phyloP scores from a whole-genome alignment of 805 yeast genomes.

The Ogataea trehalophila region DNA sequence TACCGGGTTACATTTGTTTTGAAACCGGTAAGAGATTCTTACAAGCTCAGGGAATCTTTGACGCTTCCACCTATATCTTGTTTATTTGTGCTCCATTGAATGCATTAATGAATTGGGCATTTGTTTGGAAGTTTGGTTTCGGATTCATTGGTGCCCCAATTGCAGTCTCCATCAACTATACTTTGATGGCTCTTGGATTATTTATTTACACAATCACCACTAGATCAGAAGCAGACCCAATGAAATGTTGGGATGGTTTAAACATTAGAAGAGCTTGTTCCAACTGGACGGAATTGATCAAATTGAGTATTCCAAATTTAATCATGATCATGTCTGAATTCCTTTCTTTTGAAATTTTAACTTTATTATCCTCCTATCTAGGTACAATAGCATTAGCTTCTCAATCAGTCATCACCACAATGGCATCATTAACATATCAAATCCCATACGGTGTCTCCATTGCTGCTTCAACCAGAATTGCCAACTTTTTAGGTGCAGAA shows the following conservation, averaged over 20 bases:
- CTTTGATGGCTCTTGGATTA: slow-evolving; percentile 61
- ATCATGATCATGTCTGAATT: slow-evolving; percentile 77
- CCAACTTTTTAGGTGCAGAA: slow-evolving; percentile 67
- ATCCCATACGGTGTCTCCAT: slow-evolving; percentile 73
- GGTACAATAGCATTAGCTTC: slow-evolving; percentile 65
- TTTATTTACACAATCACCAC: slow-evolving; percentile 42
- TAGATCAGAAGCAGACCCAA: slow-evolving; percentile 35
- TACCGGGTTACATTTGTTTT: slow-evolving; percentile 63
- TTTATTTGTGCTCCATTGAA: slow-evolving; percentile 71
- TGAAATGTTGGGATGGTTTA: slow-evolving; percentile 35
- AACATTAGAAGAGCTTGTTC: slow-evolving; percentile 33
- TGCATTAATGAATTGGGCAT: slow-evolving; percentile 56
- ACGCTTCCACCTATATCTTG: slow-evolving; percentile 72
- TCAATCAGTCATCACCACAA: slow-evolving; percentile 65
- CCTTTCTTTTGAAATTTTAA: slow-evolving; percentile 71
- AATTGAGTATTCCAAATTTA: slow-evolving; percentile 66
- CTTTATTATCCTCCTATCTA: slow-evolving; percentile 61
- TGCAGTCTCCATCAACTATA: slow-evolving; percentile 65
- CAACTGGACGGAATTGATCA: slow-evolving; percentile 63
- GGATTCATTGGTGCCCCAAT: slow-evolving; percentile 79
- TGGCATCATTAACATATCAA: slow-evolving; percentile 65
- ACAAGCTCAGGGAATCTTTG: slow-evolving; percentile 75
- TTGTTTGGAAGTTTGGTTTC: slow-evolving; percentile 65
- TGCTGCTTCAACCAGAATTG: slow-evolving; percentile 72
- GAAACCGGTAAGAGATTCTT: slow-evolving; percentile 71